A percentile compares a stretch with the other conserved stretches of the same genome.
Evolutionary conservation across 495 filamentous ascomycete genomes (phyloP).

Genomic region (Podospora didyma): DNA sequence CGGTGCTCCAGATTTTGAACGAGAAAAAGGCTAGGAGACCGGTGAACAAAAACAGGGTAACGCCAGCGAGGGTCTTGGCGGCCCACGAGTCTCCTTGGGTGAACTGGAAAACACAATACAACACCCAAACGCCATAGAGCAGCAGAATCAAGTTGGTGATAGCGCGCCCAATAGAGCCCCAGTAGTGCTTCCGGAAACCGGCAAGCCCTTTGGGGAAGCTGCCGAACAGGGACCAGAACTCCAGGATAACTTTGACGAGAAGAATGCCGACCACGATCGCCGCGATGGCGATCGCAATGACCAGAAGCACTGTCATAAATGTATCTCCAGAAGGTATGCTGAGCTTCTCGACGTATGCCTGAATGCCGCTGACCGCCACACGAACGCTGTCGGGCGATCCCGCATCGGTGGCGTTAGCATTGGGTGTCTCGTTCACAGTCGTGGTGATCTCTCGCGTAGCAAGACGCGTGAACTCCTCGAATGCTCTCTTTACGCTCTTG

Average conservation of each 20-base stretch:
- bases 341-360: slow-evolving; percentile 72
- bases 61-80: slow-evolving; percentile 75
- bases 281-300: slow-evolving; percentile 84
- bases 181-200: slow-evolving; percentile 92
- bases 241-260: slow-evolving; percentile 86
- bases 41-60: slow-evolving; percentile 80
- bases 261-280: slow-evolving; percentile 83
- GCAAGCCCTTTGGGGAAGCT: slow-evolving; percentile 77
- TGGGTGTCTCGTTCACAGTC: slow-evolving; percentile 40
- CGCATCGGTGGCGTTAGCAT: slow-evolving; percentile 18
- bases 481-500: slow-evolving; percentile 49
- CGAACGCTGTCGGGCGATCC: slow-evolving; percentile 28
- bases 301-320: slow-evolving; percentile 90
- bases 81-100: slow-evolving; percentile 94
- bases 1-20: slow-evolving; percentile 74
- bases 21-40: slow-evolving; percentile 72
- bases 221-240: slow-evolving; percentile 86
- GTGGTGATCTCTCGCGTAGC: slow-evolving; percentile 50
- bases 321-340: slow-evolving; percentile 83
- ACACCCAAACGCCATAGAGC: slow-evolving; percentile 89
- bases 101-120: slow-evolving; percentile 96
- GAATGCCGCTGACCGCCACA: slow-evolving; percentile 60
- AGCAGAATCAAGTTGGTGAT: slow-evolving; percentile 88
- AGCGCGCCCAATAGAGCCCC: slow-evolving; percentile 81
- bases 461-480: slow-evolving; percentile 44